Base-by-base conservation (phyloP, 805 yeast species). In the Priceomyces castillae region DNA sequence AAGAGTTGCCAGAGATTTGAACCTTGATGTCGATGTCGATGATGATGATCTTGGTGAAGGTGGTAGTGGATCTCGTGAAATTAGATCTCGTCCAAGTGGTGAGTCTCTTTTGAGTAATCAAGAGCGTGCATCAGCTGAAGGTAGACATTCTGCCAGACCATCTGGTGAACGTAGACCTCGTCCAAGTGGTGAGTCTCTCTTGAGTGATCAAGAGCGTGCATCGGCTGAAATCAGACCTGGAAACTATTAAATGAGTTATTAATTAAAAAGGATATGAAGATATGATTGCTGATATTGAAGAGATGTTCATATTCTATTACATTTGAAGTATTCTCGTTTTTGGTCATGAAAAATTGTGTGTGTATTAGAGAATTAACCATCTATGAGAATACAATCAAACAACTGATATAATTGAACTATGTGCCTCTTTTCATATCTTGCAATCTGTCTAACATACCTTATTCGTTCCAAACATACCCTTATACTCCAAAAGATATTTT, bases 1-100 rank as follows among this genome's bases (percentile, higher is more conserved):
- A 49, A 74, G 74, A 57, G 82, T 86, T 42, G 77, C 78, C 36
- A 71, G 76, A 53, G 81, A 76, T 48, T 69, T 83, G 57, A 71
- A 72, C 47, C 57, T 75, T 34, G 78, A 78, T 41, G 67, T 77
- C 42, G 65, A 51, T 18, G 59, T 54, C 12, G 69, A 64, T 2
- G 40, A 30, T n/a, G n/a, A n/a, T n/a, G 12, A 57, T 50, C 30
- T 62, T 52, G 11, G 58, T 34, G 51, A 41, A 26, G 49, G 47
- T 43, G 28, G 18, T 3, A n/a, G 17, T 17, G 34, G 12, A 11
- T 22, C 38, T 22, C 7, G 10, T 19, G 30, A 15, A 30, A 30
- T 30, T 15, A n/a, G 34, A 30, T 7, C 15, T 30, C n/a, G 6
- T 30, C 34, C 34, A 30, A 30, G 34, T 30, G n/a, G n/a, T n/a